Percentiles rank a stretch among this genome's conserved stretches.
Evolutionary conservation across 345 rosid species (phyloP).

Genomic region (Linum lewisii): DNA sequence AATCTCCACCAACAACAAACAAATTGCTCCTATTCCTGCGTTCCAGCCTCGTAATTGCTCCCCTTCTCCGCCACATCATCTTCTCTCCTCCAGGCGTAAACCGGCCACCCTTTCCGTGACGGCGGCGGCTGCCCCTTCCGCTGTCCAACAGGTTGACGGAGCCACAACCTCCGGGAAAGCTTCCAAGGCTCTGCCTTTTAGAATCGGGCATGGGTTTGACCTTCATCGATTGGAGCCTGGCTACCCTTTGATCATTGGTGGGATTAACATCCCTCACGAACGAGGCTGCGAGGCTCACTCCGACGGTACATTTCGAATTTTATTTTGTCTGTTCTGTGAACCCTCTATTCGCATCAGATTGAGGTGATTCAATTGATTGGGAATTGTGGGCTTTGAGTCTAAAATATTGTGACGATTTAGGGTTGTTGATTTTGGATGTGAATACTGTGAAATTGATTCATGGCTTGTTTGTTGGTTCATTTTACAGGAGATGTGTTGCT

Average conservation of each 20-base stretch:
- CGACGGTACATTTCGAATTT: conserved; percentile 45
- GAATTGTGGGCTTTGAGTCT: too few species aligned
- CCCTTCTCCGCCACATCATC: conserved; percentile 7
- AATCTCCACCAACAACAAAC: conserved; percentile 13
- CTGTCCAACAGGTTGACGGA: conserved; percentile 32
- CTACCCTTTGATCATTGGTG: conserved; percentile 87
- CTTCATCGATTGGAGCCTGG: conserved; percentile 92
- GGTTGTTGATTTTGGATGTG: background rate
- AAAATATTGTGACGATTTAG: background rate
- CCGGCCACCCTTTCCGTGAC: conserved; percentile 20
- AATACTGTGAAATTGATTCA: too few species aligned
- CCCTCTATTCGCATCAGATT: background rate
- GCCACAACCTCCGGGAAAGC: conserved; percentile 31
- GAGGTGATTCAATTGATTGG: background rate
- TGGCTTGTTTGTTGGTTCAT: too few species aligned
- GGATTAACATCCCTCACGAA: conserved; percentile 84
- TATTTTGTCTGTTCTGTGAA: background rate
- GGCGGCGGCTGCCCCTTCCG: conserved; percentile 30
- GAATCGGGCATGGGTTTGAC: conserved; percentile 95
- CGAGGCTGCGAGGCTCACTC: conserved; percentile 99
- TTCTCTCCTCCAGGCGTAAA: conserved; percentile 12
- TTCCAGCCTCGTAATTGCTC: conserved; percentile 10
- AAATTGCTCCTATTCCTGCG: conserved; percentile 11
- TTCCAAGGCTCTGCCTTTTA: conserved; percentile 57
- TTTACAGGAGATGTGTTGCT: conserved; percentile 91